Evolutionary conservation across 2,329 filamentous ascomycete species (phyloP).

Genomic region (Neopestalotiopsis sp.): DNA sequence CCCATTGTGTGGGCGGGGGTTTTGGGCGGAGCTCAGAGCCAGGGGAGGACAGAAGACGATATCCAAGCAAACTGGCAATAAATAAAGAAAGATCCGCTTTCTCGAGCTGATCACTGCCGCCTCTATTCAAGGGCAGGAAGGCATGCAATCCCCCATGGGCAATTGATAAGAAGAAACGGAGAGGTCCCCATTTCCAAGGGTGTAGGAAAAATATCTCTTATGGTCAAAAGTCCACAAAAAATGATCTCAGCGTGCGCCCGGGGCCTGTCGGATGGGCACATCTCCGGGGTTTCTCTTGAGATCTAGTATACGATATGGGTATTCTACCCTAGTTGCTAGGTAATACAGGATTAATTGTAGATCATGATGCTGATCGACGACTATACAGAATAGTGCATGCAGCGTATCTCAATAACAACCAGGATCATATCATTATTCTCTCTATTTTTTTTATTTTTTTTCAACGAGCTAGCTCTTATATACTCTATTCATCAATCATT

Average conservation of each 20-base stretch:
- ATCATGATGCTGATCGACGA: not conserved
- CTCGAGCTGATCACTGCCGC: not conserved
- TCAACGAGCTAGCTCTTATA: not conserved
- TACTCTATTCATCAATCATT: not conserved
- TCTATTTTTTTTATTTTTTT: not conserved
- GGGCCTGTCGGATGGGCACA: not conserved
- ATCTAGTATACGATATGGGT: not conserved
- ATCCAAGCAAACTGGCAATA: not conserved
- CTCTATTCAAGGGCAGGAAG: not conserved
- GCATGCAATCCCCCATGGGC: not conserved
- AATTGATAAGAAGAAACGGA: not conserved
- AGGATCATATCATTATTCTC: not conserved
- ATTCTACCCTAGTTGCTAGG: not conserved
- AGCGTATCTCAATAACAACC: not conserved
- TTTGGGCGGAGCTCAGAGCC: not conserved
- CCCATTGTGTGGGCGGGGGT: not conserved
- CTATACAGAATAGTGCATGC: not conserved
- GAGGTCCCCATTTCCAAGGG: not conserved
- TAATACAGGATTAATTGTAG: not conserved
- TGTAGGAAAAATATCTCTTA: not conserved
- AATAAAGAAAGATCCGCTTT: not conserved
- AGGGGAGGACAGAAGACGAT: not conserved
- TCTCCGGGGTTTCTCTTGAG: not conserved
- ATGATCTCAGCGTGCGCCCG: not conserved
- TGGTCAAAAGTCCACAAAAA: not conserved